Percentiles rank a stretch among this genome's conserved stretches.
phyloP scores from a whole-genome alignment of 2,329 filamentous ascomycete species.

The Simplicillium sp. region DNA sequence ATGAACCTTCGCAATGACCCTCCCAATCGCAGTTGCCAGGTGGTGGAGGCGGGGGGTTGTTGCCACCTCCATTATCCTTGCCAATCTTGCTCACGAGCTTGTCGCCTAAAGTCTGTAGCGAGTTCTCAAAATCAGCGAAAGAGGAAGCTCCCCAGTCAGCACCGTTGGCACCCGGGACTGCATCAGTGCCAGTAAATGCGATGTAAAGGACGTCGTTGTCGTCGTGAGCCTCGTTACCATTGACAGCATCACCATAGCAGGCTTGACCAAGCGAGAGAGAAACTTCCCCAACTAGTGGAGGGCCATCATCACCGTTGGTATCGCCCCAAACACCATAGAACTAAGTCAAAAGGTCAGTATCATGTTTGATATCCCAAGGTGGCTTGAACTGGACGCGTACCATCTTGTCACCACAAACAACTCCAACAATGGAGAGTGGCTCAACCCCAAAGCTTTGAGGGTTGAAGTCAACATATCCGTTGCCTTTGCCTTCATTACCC shows the following conservation, averaged over 20 bases:
- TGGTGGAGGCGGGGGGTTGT: too few species aligned
- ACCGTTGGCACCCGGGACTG: conserved; percentile 39
- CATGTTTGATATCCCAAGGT: too few species aligned
- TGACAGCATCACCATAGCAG: conserved; percentile 41
- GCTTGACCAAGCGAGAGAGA: conserved; percentile 42
- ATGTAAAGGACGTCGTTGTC: conserved; percentile 50
- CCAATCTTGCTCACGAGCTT: conserved; percentile 17
- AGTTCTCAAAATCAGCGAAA: conserved; percentile 36
- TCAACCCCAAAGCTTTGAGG: conserved; percentile 30
- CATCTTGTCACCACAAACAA: conserved; percentile 40
- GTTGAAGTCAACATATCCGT: conserved; percentile 26
- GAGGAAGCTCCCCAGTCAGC: conserved; percentile 41
- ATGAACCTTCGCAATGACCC: too few species aligned
- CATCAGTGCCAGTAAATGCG: conserved; percentile 42
- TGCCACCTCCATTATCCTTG: too few species aligned
- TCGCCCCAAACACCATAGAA: conserved; percentile 50
- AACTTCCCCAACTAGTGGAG: conserved; percentile 38
- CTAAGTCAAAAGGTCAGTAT: too few species aligned
- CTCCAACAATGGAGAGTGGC: conserved; percentile 42
- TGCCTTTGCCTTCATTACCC: conserved; percentile 31
- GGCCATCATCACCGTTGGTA: conserved; percentile 39
- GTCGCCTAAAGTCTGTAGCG: conserved; percentile 35
- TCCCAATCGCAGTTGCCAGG: too few species aligned
- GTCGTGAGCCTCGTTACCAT: conserved; percentile 31
- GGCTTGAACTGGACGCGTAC: too few species aligned